phyloP scores from a whole-genome alignment of 2,329 filamentous ascomycete species.

The Leptographium lundbergii region DNA sequence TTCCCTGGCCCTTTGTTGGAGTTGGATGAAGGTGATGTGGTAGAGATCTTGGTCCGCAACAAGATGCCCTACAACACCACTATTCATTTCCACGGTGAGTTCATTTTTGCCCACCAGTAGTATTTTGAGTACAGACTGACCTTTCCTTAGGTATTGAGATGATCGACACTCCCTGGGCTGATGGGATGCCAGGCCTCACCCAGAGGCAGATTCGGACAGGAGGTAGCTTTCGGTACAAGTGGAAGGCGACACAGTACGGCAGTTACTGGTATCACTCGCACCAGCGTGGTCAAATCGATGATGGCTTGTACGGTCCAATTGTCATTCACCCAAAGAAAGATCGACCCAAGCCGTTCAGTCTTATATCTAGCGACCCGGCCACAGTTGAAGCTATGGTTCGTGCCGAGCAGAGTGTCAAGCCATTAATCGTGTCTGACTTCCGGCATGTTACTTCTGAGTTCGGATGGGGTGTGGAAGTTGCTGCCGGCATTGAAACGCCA shows the following conservation, averaged over 20 bases:
- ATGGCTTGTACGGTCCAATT: constrained; percentile 46
- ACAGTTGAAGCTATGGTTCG: constrained; percentile 30
- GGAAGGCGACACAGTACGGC: constrained; percentile 42
- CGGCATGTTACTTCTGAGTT: constrained; percentile 35
- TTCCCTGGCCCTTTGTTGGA: constrained; percentile 49
- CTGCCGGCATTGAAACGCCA: constrained; percentile 32
- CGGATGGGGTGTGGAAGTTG: constrained; percentile 22
- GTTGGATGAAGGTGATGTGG: constrained; percentile 36
- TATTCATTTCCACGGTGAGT: constrained; percentile 35
- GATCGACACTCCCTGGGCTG: constrained; percentile 42
- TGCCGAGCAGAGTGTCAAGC: constrained; percentile 33
- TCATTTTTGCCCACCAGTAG: too few relatives aligned
- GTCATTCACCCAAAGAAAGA: constrained; percentile 27
- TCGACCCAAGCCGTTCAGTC: constrained; percentile 31
- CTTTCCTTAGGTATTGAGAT: constrained; percentile 29
- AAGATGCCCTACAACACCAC: constrained; percentile 32
- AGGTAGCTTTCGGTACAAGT: constrained; percentile 36
- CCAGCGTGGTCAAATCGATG: constrained; percentile 39
- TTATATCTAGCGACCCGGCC: constrained; percentile 28
- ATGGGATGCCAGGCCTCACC: constrained; percentile 44
- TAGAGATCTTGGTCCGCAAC: constrained; percentile 33
- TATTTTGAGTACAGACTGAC: neutral
- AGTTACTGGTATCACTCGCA: constrained; percentile 52
- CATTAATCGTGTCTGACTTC: constrained; percentile 44
- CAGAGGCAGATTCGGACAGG: constrained; percentile 39